Evolutionary conservation across 108 stramenopile species (phyloP).

Genomic region (Pseudonitzschia delicatissima): DNA sequence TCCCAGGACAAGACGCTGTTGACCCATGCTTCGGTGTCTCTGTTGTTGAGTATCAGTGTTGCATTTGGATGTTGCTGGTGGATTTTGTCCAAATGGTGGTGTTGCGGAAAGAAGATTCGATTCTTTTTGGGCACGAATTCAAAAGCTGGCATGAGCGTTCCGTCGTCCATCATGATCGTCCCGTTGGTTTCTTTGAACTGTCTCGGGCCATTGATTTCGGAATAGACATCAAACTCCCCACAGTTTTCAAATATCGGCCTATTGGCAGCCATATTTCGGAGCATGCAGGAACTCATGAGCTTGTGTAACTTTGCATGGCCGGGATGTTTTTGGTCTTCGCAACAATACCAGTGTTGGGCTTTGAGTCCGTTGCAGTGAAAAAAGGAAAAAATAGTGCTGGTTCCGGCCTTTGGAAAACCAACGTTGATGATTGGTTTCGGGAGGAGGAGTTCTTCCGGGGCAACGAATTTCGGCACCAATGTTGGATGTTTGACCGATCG

Average conservation of each 20-base stretch:
- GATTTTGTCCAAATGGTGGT: constrained; percentile 27
- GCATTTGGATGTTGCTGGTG: constrained; percentile 36
- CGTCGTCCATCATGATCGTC: background rate
- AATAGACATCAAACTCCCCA: constrained; percentile 35
- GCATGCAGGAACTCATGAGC: background rate
- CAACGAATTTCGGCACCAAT: no score
- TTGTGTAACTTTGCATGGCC: background rate
- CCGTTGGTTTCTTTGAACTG: background rate
- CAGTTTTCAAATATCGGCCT: constrained; percentile 23
- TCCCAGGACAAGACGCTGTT: constrained; percentile 13
- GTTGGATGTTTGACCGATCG: no score
- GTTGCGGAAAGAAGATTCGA: constrained; percentile 35
- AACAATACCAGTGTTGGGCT: constrained; percentile 40
- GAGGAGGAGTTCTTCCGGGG: background rate
- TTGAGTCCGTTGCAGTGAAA: constrained; percentile 28
- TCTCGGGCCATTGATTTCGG: constrained; percentile 35
- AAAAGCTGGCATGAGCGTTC: background rate
- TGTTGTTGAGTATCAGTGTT: constrained; percentile 37
- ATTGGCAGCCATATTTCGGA: background rate
- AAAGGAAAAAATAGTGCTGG: constrained; percentile 28
- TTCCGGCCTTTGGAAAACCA: constrained; percentile 39
- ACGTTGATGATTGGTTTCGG: constrained; percentile 30
- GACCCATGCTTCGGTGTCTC: constrained; percentile 32
- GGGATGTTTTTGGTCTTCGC: constrained; percentile 15
- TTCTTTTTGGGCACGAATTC: background rate